A percentile compares a stretch with the other conserved stretches of the same genome.
These are phyloP conservation scores for Xylaria longipes DNA, from an alignment of 495 filamentous ascomycete genomes.

Conservation along the genomic window DNA sequence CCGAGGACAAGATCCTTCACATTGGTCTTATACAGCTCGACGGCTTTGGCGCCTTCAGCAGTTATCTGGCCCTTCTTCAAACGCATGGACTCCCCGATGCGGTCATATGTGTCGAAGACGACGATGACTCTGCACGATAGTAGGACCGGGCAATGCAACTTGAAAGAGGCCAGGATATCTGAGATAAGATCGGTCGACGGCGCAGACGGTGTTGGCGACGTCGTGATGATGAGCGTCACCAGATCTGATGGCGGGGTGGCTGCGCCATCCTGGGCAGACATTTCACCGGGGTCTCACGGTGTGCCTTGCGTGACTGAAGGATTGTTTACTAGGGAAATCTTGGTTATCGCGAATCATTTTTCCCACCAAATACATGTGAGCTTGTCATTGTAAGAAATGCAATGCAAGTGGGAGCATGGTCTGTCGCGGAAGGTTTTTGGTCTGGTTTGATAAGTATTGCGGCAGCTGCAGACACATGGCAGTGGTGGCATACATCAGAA, in stretches of 20 bases:
- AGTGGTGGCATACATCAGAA: neutral
- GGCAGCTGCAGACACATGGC: constrained; percentile 12
- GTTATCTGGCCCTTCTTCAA: constrained; percentile 56
- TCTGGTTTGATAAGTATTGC: neutral
- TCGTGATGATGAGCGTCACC: constrained; percentile 55
- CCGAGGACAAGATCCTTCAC: constrained; percentile 46
- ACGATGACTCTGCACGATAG: constrained; percentile 47
- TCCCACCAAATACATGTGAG: too few species aligned
- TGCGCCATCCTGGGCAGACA: constrained; percentile 21
- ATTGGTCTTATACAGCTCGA: constrained; percentile 48
- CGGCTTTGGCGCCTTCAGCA: constrained; percentile 43
- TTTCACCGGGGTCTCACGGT: constrained; percentile 12
- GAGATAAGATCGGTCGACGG: constrained; percentile 53
- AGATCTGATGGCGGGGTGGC: constrained; percentile 19
- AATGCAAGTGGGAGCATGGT: neutral
- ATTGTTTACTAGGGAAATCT: neutral
- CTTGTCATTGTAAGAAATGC: neutral
- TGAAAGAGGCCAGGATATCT: constrained; percentile 47
- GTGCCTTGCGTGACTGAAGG: neutral
- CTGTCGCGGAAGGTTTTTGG: neutral
- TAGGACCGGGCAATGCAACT: constrained; percentile 41
- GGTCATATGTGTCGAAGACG: constrained; percentile 55
- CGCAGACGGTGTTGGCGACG: constrained; percentile 55
- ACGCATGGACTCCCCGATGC: constrained; percentile 42
- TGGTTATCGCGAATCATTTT: constrained; percentile 8